These are phyloP conservation scores for Aspergillus melleus DNA, from an alignment of 2,329 filamentous ascomycete genomes.

Conservation along the genomic window DNA sequence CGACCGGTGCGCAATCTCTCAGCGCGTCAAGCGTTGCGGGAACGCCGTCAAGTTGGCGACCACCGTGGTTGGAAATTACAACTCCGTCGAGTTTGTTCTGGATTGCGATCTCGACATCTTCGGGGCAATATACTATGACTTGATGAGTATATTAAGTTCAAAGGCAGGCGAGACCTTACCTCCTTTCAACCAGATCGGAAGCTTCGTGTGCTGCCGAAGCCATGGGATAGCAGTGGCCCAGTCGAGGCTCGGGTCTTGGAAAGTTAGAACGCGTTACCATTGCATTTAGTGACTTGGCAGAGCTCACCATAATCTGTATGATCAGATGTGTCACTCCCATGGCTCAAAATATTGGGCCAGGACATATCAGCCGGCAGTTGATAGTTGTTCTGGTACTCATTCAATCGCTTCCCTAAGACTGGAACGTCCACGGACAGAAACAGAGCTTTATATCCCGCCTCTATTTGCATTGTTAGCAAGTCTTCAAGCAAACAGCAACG, in stretches of 20 bases:
- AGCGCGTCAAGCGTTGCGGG: constrained; percentile 41
- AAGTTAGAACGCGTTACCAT: no score
- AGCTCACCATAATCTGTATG: constrained; percentile 31
- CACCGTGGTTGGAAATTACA: constrained; percentile 42
- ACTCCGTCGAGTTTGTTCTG: constrained; percentile 37
- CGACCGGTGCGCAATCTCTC: constrained; percentile 25
- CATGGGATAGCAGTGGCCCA: constrained; percentile 55
- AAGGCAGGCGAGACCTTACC: constrained; percentile 11
- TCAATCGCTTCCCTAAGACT: constrained; percentile 53
- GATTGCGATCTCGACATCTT: constrained; percentile 38
- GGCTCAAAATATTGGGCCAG: constrained; percentile 46
- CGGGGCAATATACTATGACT: constrained; percentile 28
- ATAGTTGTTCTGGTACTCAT: constrained; percentile 57
- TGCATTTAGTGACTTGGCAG: no score
- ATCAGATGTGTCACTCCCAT: constrained; percentile 22
- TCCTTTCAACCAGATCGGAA: constrained; percentile 43
- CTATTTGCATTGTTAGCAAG: constrained; percentile 17
- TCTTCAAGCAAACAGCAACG: neutral
- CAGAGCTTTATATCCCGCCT: constrained; percentile 54
- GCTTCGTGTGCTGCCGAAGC: constrained; percentile 48
- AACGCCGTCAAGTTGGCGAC: constrained; percentile 40
- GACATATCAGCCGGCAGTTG: constrained; percentile 45
- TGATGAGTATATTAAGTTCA: constrained; percentile 15
- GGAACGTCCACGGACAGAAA: constrained; percentile 58
- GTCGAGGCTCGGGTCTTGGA: constrained; percentile 40